Base-by-base conservation (phyloP, 2,329 filamentous ascomycete genomes). In the Alternaria incomplexa region DNA sequence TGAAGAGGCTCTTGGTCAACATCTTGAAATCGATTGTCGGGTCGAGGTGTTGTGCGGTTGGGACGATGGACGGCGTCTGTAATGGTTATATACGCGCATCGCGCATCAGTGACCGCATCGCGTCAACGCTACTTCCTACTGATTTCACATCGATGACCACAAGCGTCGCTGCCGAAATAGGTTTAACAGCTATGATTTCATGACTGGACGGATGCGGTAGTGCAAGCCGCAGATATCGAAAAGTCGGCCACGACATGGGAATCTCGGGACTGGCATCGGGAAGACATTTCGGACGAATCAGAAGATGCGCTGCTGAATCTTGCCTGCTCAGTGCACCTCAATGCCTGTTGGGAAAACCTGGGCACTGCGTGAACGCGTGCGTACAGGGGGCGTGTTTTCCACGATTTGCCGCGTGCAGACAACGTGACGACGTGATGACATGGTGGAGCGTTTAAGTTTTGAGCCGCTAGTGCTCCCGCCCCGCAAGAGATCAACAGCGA, bases 381-480 rank as follows among this genome's bases (percentile, higher is more conserved):
- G 58, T 25, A 36, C 62, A 61, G 61, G 67, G 58, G 45, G 56
- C 32, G 20, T 20, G 51, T 54, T 46, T 62, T 17, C 36, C 36
- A 45, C n/a, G 36, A 68, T 66, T 59, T 67, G 65, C 70, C 69
- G 68, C 22, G 45, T 57, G 40, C 60, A 36, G 52, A 65, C 56
- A 56, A 65, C 53, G 74, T 78, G 76, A 79, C 76, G 76, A 73
- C 65, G 67, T 56, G 63, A 74, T 78, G 76, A 79, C 74, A 75
- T 71, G 64, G 54, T 69, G 55, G 61, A 71, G 57, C 53, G 43
- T 64, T 30, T 23, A 56, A 26, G 53, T 68, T 67, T 69, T 66
- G 56, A 73, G 71, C 66, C 71, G 66, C 68, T 74, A 74, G 63
- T 46, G 52, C 50, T 51, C 46, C 60, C 64, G 63, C 58, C 28